phyloP scores from a whole-genome alignment of 257 asterid genomes.

The Rauvolfia tetraphylla region DNA sequence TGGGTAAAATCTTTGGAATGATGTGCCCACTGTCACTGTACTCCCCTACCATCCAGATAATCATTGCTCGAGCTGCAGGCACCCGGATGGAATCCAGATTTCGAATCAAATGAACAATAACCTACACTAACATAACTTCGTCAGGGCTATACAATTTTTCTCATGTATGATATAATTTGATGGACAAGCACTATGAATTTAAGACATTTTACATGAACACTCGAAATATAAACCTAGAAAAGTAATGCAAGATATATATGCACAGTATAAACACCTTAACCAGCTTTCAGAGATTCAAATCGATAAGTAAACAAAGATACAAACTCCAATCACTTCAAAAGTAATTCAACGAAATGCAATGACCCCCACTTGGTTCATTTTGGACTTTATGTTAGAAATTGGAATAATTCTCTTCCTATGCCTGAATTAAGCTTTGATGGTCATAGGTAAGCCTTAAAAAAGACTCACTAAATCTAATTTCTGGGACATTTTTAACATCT shows the following conservation, averaged over 20 bases:
- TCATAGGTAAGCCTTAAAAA: background rate
- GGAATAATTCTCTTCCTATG: background rate
- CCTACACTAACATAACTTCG: conserved; percentile 45
- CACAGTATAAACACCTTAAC: background rate
- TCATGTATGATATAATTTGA: background rate
- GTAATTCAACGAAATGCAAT: background rate
- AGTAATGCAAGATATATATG: background rate
- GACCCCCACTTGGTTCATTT: background rate
- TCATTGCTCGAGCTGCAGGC: conserved; percentile 88
- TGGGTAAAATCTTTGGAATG: conserved; percentile 64
- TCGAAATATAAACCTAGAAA: background rate
- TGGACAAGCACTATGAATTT: background rate
- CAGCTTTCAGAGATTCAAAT: background rate
- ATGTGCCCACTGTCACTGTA: conserved; percentile 54
- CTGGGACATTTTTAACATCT: background rate
- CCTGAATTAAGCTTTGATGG: background rate
- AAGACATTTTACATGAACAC: background rate
- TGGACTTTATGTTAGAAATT: background rate
- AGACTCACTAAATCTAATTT: background rate
- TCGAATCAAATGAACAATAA: conserved; percentile 68
- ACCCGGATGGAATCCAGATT: conserved; percentile 70
- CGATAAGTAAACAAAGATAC: background rate
- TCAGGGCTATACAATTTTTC: conserved; percentile 8
- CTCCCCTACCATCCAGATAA: conserved; percentile 96
- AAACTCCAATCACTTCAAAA: background rate